phyloP scores from a whole-genome alignment of 768 basidiomycete species.

The Hericium rajendrae region DNA sequence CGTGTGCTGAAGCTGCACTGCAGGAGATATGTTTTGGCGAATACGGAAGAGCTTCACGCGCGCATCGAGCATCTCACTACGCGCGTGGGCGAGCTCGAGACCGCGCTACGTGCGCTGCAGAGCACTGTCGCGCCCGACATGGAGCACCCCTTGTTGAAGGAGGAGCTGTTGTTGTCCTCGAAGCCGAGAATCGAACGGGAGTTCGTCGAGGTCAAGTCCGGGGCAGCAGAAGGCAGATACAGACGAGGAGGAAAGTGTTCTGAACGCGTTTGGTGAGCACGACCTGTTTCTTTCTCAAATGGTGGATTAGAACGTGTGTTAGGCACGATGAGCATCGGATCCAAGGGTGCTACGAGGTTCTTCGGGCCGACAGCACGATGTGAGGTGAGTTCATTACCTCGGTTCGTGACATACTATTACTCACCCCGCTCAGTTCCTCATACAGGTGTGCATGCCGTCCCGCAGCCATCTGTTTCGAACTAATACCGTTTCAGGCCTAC shows the following conservation, averaged over 20 bases:
- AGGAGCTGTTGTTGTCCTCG: not conserved
- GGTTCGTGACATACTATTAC: not conserved
- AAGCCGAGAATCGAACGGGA: not conserved
- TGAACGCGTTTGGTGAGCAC: slow-evolving; percentile 39
- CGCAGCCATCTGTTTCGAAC: too few species aligned
- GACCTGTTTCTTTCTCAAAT: too few species aligned
- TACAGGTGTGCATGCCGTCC: slow-evolving; percentile 22
- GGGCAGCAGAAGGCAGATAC: not conserved
- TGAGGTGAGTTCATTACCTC: slow-evolving; percentile 36
- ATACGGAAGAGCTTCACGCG: slow-evolving; percentile 48
- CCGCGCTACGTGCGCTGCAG: slow-evolving; percentile 8
- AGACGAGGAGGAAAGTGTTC: slow-evolving; percentile 24
- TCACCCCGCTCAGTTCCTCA: slow-evolving; percentile 35
- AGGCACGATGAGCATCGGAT: slow-evolving; percentile 53
- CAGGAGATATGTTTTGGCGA: slow-evolving; percentile 47
- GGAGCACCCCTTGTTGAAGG: slow-evolving; percentile 9
- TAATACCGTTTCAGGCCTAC: not conserved
- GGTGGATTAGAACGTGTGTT: not conserved
- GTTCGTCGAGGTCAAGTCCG: not conserved
- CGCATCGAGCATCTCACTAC: slow-evolving; percentile 9
- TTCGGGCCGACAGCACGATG: slow-evolving; percentile 58
- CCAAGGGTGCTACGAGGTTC: slow-evolving; percentile 44
- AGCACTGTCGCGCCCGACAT: slow-evolving; percentile 6
- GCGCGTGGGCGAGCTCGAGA: slow-evolving; percentile 12
- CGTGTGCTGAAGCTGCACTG: too few species aligned